Evolutionary conservation across 2,329 filamentous ascomycete species (phyloP).

Genomic region (Arachnopeziza araneosa): DNA sequence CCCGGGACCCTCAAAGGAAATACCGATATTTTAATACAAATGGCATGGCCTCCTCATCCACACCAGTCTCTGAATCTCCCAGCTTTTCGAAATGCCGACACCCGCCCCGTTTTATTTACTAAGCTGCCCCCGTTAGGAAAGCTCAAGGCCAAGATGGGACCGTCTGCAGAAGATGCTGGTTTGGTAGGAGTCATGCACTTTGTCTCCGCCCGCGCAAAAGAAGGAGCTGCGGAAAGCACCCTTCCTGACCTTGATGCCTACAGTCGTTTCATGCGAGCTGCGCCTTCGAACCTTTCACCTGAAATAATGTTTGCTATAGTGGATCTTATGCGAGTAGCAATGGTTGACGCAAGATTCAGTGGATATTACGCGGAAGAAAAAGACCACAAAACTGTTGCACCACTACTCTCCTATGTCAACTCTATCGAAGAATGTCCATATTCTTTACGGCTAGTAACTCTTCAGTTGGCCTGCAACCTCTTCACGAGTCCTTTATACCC

Average conservation of each 20-base stretch:
- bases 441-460: slow-evolving; percentile 72
- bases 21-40: slow-evolving; percentile 66
- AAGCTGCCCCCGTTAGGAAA: slow-evolving; percentile 82
- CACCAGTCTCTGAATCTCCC: slow-evolving; percentile 69
- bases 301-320: slow-evolving; percentile 73
- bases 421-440: slow-evolving; percentile 61
- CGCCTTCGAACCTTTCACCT: slow-evolving; percentile 49
- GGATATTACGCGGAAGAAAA: slow-evolving; percentile 77
- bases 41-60: slow-evolving; percentile 69
- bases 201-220: slow-evolving; percentile 54
- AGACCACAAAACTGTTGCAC: slow-evolving; percentile 55
- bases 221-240: slow-evolving; percentile 58
- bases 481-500: slow-evolving; percentile 71
- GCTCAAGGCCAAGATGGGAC: slow-evolving; percentile 71
- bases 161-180: slow-evolving; percentile 49
- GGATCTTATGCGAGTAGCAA: slow-evolving; percentile 75
- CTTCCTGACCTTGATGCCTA: slow-evolving; percentile 67
- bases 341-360: slow-evolving; percentile 72
- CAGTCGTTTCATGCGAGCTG: slow-evolving; percentile 52
- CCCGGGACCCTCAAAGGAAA: slow-evolving; percentile 62
- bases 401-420: slow-evolving; percentile 57
- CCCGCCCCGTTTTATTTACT: slow-evolving; percentile 60
- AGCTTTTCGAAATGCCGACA: slow-evolving; percentile 57
- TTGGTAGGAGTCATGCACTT: slow-evolving; percentile 65
- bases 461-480: slow-evolving; percentile 80